Evolutionary conservation across 2,329 filamentous ascomycete genomes (phyloP).

Genomic region (Tricladium varicosporioides): DNA sequence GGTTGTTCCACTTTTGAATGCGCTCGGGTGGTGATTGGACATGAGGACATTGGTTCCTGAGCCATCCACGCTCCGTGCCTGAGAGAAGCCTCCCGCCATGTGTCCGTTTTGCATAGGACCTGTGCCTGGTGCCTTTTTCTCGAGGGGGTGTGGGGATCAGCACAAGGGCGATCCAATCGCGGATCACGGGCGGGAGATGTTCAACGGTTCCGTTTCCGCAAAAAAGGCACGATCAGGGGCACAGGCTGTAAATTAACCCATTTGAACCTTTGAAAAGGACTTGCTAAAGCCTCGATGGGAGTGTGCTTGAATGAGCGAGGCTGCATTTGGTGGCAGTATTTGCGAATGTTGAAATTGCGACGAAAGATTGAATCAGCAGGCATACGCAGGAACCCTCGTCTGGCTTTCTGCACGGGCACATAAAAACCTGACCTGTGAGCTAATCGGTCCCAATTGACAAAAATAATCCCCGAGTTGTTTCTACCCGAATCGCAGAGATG

Average conservation of each 20-base stretch:
- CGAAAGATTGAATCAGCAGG: not conserved
- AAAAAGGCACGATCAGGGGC: not conserved
- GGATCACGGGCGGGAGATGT: conserved; percentile 1
- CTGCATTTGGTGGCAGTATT: no score
- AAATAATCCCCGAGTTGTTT: not conserved
- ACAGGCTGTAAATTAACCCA: no score
- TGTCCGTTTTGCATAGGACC: not conserved
- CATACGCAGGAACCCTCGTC: not conserved
- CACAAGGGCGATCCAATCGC: conserved; percentile 2
- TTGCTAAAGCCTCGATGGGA: no score
- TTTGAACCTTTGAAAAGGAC: no score
- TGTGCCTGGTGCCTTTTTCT: not conserved
- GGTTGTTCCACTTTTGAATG: not conserved
- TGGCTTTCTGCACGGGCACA: not conserved
- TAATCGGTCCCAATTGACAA: not conserved
- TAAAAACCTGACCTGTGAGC: not conserved
- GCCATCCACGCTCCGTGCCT: not conserved
- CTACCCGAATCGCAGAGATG: no score
- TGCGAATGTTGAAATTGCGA: no score
- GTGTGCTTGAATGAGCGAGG: no score
- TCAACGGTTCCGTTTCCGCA: not conserved
- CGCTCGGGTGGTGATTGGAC: conserved; percentile 1
- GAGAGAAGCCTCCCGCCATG: not conserved
- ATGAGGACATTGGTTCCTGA: conserved; percentile 2
- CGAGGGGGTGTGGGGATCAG: conserved; percentile 1